A percentile compares a stretch with the other conserved stretches of the same genome.
These are phyloP conservation scores for Microbotryum violaceum DNA, from an alignment of 1,284 basidiomycete genomes.

Conservation along the genomic window DNA sequence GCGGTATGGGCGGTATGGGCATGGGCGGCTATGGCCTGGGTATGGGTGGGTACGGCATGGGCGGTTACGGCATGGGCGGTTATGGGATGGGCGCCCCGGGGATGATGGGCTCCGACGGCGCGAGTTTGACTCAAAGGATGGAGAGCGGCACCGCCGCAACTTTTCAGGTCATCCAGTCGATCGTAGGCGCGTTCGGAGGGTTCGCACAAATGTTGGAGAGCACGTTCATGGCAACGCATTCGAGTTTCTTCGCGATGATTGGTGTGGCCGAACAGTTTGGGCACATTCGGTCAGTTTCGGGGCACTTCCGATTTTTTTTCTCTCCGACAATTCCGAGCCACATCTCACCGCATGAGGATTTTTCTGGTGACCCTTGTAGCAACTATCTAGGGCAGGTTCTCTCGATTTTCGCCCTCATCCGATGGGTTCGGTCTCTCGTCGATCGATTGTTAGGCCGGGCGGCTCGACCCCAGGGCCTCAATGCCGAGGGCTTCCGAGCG, in stretches of 20 bases:
- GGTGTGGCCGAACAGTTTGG: constrained; percentile 94
- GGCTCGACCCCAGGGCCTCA: constrained; percentile 7
- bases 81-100: constrained; percentile 7
- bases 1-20: constrained; percentile 40
- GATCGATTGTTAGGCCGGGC: constrained; percentile 30
- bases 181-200: constrained; percentile 92
- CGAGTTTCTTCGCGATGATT: constrained; percentile 97
- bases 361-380: constrained; percentile 40
- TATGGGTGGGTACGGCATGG: constrained; percentile 11
- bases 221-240: constrained; percentile 98
- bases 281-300: constrained; percentile 41
- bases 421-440: constrained; percentile 61
- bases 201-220: constrained; percentile 97
- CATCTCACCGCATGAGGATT: too few relatives aligned
- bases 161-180: constrained; percentile 84
- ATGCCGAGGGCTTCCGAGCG: constrained; percentile 29
- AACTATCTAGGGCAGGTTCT: constrained; percentile 90
- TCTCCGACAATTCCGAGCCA: too few relatives aligned
- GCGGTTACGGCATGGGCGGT: constrained; percentile 4
- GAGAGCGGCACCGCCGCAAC: constrained; percentile 36
- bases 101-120: constrained; percentile 53
- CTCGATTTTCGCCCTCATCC: constrained; percentile 77
- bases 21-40: constrained; percentile 34
- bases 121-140: constrained; percentile 57
- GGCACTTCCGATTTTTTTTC: background rate